Conservation (phyloP, 257 asterid genomes). For the Orobanche coerulescens region DNA sequence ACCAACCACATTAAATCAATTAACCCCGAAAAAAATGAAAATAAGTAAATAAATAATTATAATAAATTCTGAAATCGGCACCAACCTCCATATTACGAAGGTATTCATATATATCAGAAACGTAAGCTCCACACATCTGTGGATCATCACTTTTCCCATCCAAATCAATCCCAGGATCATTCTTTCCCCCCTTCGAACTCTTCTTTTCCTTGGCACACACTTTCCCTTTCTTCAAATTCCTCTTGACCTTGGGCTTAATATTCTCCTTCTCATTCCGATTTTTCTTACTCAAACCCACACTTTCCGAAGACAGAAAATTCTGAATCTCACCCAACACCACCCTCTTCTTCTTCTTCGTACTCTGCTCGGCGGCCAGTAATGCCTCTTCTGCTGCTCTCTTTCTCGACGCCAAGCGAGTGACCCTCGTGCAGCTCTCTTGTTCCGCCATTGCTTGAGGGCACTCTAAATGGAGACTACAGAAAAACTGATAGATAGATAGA, state of each 20-base stretch:
- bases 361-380: slow-evolving; percentile 23
- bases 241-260: slow-evolving; percentile 26
- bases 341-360: slow-evolving; percentile 57
- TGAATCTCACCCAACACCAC: slow-evolving; percentile 82
- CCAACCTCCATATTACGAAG: slow-evolving; percentile 79
- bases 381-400: slow-evolving; percentile 60
- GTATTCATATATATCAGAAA: slow-evolving; percentile 71
- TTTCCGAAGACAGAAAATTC: slow-evolving; percentile 28
- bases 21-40: not conserved
- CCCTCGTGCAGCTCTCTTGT: slow-evolving; percentile 50
- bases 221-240: slow-evolving; percentile 28
- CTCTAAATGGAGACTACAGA: slow-evolving; percentile 5
- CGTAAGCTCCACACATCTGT: slow-evolving; percentile 67
- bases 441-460: slow-evolving; percentile 49
- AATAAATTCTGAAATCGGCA: not conserved
- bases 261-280: slow-evolving; percentile 21
- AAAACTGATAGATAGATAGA: slow-evolving; percentile 13
- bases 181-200: slow-evolving; percentile 19
- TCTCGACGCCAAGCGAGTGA: slow-evolving; percentile 75
- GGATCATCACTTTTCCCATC: slow-evolving; percentile 43
- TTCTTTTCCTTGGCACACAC: slow-evolving; percentile 20
- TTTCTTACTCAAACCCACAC: slow-evolving; percentile 3
- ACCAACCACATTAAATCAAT: not conserved
- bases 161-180: slow-evolving; percentile 27
- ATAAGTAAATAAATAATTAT: not conserved